Evolutionary conservation across 805 yeast species (phyloP), one percentile per base, ranked within the genome.

Genomic region (Barnettozyma californica): DNA sequence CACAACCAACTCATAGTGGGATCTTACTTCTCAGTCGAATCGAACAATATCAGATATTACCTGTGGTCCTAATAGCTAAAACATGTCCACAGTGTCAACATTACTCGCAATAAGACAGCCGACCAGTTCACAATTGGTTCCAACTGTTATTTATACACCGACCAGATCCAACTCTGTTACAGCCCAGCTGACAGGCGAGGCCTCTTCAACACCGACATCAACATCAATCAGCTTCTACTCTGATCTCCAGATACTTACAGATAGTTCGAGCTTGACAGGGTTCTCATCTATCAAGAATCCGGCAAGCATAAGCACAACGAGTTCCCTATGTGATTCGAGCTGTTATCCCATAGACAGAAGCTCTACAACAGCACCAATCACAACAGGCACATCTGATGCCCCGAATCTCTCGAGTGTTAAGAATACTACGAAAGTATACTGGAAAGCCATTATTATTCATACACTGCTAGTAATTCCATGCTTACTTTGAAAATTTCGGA

Each of bases 191-290:
- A 14, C 16, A 4, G 3, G 21, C n/a, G 43, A 8, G 19, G 9
- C 19, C 7, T 9, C 34, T n/a, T 18, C 37, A 18, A 6, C 21
- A 29, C 27, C 38, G 20, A 16, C 21, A 27, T 26, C 34, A 5
- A 19, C 18, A 34, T 55, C 3, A 48, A 53, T 38, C 18, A 38
- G 25, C 23, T 58, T 58, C 52, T 58, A 57, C 47, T 51, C 62
- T 2, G 45, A 54, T 33, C 46, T 57, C 13, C 48, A 52, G 16
- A 47, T 33, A 20, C 43, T 57, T 13, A 57, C 61, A n/a, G 61
- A 57, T 42, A 41, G 54, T 3, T 53, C 41, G 4, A 26, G 34
- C 16, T 23, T 34, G 20, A 31, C 31, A 52, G 25, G 51, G 5
- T 43, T 43, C 31, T 43, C 39, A 1, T 47, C 47, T 8, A 45